Evolutionary conservation across 164 flowering plant species (phyloP).

Genomic region (Saururus chinensis): DNA sequence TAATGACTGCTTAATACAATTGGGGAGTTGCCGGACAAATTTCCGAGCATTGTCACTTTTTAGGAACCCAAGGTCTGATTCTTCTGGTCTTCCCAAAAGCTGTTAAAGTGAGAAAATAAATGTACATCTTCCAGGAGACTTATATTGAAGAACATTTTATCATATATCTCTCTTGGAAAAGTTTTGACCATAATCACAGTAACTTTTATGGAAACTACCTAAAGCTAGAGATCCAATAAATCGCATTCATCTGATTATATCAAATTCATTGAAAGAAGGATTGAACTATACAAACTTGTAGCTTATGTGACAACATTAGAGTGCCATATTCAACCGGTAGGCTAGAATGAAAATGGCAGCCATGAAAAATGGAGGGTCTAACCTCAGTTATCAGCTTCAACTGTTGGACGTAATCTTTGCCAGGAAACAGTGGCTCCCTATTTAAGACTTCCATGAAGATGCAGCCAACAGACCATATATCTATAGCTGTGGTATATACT

Average conservation of each 20-base stretch:
- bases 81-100: conserved; percentile 50
- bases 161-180: too few relatives aligned
- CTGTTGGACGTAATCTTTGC: conserved; percentile 86
- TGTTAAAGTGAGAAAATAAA: conserved; percentile 6
- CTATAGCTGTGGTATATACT: conserved; percentile 81
- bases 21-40: conserved; percentile 35
- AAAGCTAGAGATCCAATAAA: too few relatives aligned
- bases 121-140: too few relatives aligned
- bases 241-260: too few relatives aligned
- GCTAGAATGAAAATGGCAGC: too few relatives aligned
- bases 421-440: conserved; percentile 82
- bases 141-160: too few relatives aligned
- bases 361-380: not conserved
- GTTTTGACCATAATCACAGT: too few relatives aligned
- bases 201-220: too few relatives aligned
- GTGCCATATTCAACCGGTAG: not conserved
- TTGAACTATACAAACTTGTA: too few relatives aligned
- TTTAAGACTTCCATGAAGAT: conserved; percentile 67
- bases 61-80: conserved; percentile 39
- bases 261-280: too few relatives aligned
- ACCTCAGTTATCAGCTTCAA: conserved; percentile 78
- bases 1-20: conserved; percentile 43
- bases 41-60: conserved; percentile 41
- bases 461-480: conserved; percentile 95
- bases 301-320: not conserved